These are phyloP conservation scores for Penicillium sp. DNA, from an alignment of 2,329 filamentous ascomycete species.

Conservation along the genomic window DNA sequence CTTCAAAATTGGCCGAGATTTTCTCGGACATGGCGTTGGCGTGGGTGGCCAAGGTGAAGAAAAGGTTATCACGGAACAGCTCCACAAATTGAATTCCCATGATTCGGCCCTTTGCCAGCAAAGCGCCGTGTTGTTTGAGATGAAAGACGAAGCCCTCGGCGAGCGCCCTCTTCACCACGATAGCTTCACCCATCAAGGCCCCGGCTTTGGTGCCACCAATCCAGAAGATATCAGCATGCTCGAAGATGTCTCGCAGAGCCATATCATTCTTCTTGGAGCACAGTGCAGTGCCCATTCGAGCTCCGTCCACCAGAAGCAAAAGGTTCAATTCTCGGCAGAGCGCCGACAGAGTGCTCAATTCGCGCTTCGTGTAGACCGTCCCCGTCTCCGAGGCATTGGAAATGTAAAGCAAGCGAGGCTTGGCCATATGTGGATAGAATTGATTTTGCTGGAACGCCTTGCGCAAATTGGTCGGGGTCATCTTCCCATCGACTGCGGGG, in stretches of 20 bases:
- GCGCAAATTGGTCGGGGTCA: slow-evolving; percentile 41
- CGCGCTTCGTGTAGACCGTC: slow-evolving; percentile 43
- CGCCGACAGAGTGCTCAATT: slow-evolving; percentile 39
- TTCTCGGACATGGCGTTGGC: slow-evolving; percentile 43
- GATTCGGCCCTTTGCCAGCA: slow-evolving; percentile 47
- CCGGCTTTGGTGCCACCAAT: slow-evolving; percentile 51
- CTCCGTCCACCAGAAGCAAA: slow-evolving; percentile 46
- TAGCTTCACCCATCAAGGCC: slow-evolving; percentile 47
- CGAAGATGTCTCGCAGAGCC: slow-evolving; percentile 41
- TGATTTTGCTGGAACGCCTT: slow-evolving; percentile 44
- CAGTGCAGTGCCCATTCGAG: slow-evolving; percentile 42
- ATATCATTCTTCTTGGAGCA: slow-evolving; percentile 42
- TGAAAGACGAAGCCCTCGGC: slow-evolving; percentile 47
- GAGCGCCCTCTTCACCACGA: slow-evolving; percentile 44
- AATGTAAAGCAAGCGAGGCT: slow-evolving; percentile 48
- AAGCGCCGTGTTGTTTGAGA: slow-evolving; percentile 48
- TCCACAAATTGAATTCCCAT: slow-evolving; percentile 48
- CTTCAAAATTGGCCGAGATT: slow-evolving; percentile 41
- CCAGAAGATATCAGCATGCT: slow-evolving; percentile 50
- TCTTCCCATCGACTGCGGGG: slow-evolving; percentile 42
- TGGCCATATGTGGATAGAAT: slow-evolving; percentile 50
- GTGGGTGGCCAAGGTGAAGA: slow-evolving; percentile 43
- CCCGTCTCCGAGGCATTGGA: slow-evolving; percentile 50
- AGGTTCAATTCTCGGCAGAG: slow-evolving; percentile 40
- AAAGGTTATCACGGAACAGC: slow-evolving; percentile 43